Base-by-base conservation (phyloP, 306 rosid genomes). In the Gynostemma pentaphyllum region DNA sequence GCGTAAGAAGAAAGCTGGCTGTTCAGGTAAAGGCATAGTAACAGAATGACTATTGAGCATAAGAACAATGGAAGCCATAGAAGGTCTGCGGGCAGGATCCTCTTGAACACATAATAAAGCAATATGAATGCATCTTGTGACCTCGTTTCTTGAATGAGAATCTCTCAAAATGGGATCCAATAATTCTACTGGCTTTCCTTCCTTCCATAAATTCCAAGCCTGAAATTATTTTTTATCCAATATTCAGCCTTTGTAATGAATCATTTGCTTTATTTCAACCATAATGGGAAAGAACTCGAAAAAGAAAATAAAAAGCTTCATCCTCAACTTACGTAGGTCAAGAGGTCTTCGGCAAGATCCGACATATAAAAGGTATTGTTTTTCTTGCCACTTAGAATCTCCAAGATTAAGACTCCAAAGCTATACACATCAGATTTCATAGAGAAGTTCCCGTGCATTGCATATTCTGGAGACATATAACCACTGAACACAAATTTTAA, bases 121-220 rank as follows among this genome's bases (percentile, higher is more conserved):
- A 36, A 78, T 71, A 44, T 74, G 70, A 9, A 78, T 57, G 39
- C 83, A 74, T 64, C 74, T 48, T 0, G 36, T 44, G 14, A 74
- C 80, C 61, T 78, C 79, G 5, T 59, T 59, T 60, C 28, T 72
- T 1, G 67, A 55, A 21, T 56, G 67, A 4, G 19, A 50, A 12
- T 13, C 66, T 68, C 66, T 47, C 14, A 78, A 8, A 23, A 6
- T 21, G 2, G 62, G 61, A 18, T 74, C 73, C 64, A 78, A 14
- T 39, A 73, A 22, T 1, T 73, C 75, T 26, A 44, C 50, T 7
- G 23, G 22, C 1, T 24, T 61, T 27, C 68, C 73, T 0, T 66
- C 50, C 34, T 30, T 73, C 82, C 82, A 78, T 9, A 49, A 62
- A 18, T 46, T 61, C 78, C 78, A 72, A 64, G 66, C 72, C 78